A percentile compares a stretch with the other conserved stretches of the same genome.
These are phyloP conservation scores for Globisporangium paroecandrum DNA, from an alignment of 352 stramenopile genomes.

Conservation along the genomic window DNA sequence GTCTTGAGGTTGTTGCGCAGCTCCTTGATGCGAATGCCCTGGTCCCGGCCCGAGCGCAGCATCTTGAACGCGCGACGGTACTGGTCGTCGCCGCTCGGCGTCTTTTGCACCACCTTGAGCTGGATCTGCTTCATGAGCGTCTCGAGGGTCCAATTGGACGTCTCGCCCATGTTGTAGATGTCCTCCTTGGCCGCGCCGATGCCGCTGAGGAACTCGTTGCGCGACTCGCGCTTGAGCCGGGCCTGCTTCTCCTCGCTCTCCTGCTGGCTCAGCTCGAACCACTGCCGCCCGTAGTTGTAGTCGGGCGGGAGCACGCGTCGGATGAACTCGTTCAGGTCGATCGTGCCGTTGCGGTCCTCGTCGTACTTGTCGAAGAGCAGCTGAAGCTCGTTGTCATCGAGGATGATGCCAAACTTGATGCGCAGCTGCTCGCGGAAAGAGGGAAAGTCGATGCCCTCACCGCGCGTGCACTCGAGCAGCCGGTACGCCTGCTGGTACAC, in stretches of 20 bases:
- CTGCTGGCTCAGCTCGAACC: constrained; percentile 74
- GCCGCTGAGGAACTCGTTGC: constrained; percentile 57
- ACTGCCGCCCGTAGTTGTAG: constrained; percentile 71
- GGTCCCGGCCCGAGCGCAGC: constrained; percentile 59
- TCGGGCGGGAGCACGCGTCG: constrained; percentile 66
- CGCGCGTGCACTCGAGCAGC: constrained; percentile 66
- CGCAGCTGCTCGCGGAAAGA: constrained; percentile 74
- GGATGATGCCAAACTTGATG: constrained; percentile 77
- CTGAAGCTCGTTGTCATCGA: constrained; percentile 67
- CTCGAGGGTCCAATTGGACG: constrained; percentile 62
- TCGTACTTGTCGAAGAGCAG: constrained; percentile 86
- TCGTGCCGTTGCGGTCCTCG: constrained; percentile 71
- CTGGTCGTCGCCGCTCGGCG: constrained; percentile 69
- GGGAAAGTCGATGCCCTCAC: constrained; percentile 71
- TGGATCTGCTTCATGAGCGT: constrained; percentile 72
- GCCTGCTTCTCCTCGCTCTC: constrained; percentile 56
- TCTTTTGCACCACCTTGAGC: constrained; percentile 75
- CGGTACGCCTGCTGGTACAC: constrained; percentile 86
- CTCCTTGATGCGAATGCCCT: constrained; percentile 66
- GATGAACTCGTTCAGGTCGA: constrained; percentile 85
- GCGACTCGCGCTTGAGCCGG: constrained; percentile 53
- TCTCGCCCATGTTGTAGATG: constrained; percentile 41
- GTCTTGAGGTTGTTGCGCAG: constrained; percentile 75
- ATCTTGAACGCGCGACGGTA: constrained; percentile 81
- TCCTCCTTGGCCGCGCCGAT: constrained; percentile 26